Conservation (phyloP, 345 rosid genomes). For the Salix caprea region DNA sequence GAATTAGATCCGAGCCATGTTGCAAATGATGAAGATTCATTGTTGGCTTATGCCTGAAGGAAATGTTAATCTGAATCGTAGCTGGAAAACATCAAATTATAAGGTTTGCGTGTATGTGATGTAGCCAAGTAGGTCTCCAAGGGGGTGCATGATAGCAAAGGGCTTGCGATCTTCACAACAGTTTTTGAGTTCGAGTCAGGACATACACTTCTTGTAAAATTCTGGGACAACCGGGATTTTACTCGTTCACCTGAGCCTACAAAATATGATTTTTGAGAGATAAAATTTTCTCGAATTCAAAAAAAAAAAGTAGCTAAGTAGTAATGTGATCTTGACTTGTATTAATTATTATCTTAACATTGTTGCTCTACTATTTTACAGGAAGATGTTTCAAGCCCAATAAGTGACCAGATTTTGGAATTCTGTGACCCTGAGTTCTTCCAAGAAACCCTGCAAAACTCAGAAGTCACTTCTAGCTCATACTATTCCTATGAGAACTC, state of each 20-base stretch:
- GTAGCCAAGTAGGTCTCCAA: background rate
- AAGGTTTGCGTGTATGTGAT: background rate
- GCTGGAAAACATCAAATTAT: background rate
- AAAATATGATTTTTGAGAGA: too few relatives aligned
- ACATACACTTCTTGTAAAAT: rapidly evolving
- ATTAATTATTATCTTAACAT: background rate
- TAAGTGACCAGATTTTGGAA: constrained; percentile 60
- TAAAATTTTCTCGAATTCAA: too few relatives aligned
- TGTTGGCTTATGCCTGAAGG: constrained; percentile 4
- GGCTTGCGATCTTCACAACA: too few relatives aligned
- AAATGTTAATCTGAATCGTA: background rate
- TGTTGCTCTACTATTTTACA: constrained; percentile 27
- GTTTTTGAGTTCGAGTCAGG: too few relatives aligned
- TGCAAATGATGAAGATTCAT: constrained; percentile 19
- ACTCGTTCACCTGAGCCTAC: too few relatives aligned
- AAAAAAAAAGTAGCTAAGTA: too few relatives aligned
- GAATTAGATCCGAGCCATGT: constrained; percentile 26
- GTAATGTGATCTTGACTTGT: background rate
- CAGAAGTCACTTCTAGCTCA: constrained; percentile 59
- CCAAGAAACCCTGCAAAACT: constrained; percentile 61
- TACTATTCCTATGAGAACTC: constrained; percentile 53
- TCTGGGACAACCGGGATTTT: too few relatives aligned
- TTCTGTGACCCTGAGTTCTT: constrained; percentile 57
- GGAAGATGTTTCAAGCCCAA: constrained; percentile 78
- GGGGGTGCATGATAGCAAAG: too few relatives aligned